phyloP scores from a whole-genome alignment of 148 eudicot species.

The Chenopodium album region DNA sequence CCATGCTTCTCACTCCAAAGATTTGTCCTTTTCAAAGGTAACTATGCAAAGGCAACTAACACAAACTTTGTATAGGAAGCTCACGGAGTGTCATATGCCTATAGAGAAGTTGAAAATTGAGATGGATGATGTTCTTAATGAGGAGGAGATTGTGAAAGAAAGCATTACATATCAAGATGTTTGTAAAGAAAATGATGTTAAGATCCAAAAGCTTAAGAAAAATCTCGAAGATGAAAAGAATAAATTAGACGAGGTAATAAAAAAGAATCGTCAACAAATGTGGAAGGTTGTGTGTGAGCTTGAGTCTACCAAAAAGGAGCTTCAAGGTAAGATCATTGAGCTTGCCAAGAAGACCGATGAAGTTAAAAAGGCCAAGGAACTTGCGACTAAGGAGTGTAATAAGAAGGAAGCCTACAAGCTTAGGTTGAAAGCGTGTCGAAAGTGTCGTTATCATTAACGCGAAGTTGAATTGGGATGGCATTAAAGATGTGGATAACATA shows the following conservation, averaged over 20 bases:
- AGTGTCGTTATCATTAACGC: background rate
- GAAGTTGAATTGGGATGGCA: conserved; percentile 3
- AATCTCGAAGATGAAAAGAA: background rate
- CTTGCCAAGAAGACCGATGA: background rate
- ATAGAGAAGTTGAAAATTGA: background rate
- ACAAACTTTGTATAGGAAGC: background rate
- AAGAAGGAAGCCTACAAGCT: background rate
- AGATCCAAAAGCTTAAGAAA: background rate
- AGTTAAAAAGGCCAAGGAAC: conserved; percentile 3
- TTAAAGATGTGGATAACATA: background rate
- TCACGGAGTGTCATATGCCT: background rate
- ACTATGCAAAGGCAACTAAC: background rate
- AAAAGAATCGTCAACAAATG: background rate
- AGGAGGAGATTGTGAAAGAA: background rate
- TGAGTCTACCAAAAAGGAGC: conserved; percentile 3
- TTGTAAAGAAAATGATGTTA: conserved; percentile 1
- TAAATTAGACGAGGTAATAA: background rate
- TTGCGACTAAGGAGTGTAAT: background rate
- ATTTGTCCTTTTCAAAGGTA: background rate
- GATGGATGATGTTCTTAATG: background rate
- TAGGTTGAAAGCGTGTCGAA: background rate
- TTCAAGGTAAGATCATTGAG: background rate
- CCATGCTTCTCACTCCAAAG: background rate
- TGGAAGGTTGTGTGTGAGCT: conserved; percentile 3
- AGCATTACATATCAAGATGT: background rate